A percentile compares a stretch with the other conserved stretches of the same genome.
phyloP scores from a whole-genome alignment of 2,329 filamentous ascomycete species.

The Sclerotinia trifoliorum region DNA sequence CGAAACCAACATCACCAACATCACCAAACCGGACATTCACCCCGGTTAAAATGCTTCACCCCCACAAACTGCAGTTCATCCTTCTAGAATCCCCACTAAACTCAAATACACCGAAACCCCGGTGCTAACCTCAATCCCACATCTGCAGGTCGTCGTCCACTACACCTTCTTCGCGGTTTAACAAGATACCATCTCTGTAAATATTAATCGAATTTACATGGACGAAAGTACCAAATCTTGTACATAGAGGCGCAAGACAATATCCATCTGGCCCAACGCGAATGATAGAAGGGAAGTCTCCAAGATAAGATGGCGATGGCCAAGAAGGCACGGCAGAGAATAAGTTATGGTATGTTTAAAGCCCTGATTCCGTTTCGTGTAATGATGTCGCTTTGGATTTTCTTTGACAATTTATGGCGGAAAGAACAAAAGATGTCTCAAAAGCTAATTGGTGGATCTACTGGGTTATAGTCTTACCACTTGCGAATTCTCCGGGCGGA shows the following conservation, averaged over 20 bases:
- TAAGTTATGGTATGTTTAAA: constrained; percentile 61
- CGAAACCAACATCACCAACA: no score
- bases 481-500: constrained; percentile 73
- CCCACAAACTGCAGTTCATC: constrained; percentile 23
- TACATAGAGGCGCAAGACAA: constrained; percentile 2
- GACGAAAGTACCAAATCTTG: background rate
- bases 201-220: background rate
- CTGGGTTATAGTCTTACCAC: constrained; percentile 59
- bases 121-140: constrained; percentile 6
- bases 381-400: background rate
- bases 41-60: constrained; percentile 11
- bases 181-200: background rate
- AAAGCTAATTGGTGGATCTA: background rate
- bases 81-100: constrained; percentile 20
- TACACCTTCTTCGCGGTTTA: background rate
- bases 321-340: constrained; percentile 67
- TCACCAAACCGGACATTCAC: background rate
- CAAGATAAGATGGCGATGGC: constrained; percentile 49
- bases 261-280: background rate
- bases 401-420: background rate
- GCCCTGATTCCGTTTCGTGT: background rate
- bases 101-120: constrained; percentile 16
- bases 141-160: constrained; percentile 10
- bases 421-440: constrained; percentile 16
- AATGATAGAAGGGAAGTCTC: background rate